Evolutionary conservation across 176 grass and related monocot species (phyloP).

Genomic region (Thinopyrum elongatum): DNA sequence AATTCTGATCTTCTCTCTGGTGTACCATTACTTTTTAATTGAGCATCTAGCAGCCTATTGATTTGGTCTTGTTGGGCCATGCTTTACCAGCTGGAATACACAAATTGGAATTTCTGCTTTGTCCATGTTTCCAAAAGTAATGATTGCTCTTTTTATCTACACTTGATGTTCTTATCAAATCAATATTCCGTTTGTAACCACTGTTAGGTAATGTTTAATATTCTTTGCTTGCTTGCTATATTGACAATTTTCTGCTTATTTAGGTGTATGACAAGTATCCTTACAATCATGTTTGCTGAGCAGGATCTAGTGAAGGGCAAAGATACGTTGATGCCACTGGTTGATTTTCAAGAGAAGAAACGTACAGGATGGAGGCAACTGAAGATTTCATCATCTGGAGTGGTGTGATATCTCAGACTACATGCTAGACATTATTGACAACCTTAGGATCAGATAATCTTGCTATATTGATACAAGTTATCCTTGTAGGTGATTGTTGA

Average conservation of each 20-base stretch:
- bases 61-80: conserved; percentile 12
- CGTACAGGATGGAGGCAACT: conserved; percentile 68
- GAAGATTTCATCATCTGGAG: conserved; percentile 77
- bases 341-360: conserved; percentile 96
- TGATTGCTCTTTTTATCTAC: not conserved
- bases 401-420: conserved; percentile 55
- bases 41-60: not conserved
- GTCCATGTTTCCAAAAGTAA: conserved; percentile 13
- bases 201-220: conserved; percentile 15
- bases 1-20: not conserved
- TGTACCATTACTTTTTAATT: conserved; percentile 13
- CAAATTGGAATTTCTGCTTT: conserved; percentile 10
- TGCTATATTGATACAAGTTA: conserved; percentile 29
- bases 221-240: conserved; percentile 5
- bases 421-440: conserved; percentile 11
- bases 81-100: not conserved
- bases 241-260: conserved; percentile 34
- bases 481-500: conserved; percentile 88
- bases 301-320: conserved; percentile 92
- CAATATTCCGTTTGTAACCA: not conserved
- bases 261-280: conserved; percentile 25
- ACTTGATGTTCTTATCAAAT: not conserved
- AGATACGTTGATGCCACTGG: conserved; percentile 74
- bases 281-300: conserved; percentile 40
- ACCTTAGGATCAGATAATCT: not conserved